These are phyloP conservation scores for Chlorociboria aeruginascens DNA, from an alignment of 495 filamentous ascomycete species.

Conservation along the genomic window DNA sequence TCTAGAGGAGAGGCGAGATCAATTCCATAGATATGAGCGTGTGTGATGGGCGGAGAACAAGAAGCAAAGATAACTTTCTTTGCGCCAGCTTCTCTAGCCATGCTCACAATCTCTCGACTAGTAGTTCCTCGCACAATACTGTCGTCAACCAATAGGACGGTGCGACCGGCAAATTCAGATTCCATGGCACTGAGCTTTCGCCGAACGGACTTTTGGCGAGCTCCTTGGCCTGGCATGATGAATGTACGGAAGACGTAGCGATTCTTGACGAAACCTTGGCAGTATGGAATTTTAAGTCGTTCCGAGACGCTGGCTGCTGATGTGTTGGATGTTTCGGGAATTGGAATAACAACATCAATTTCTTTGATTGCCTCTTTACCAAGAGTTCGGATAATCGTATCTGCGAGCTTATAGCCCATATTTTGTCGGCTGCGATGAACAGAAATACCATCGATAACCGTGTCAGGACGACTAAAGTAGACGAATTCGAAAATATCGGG, in stretches of 20 bases:
- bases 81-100: constrained; percentile 87
- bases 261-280: constrained; percentile 86
- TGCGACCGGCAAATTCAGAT: constrained; percentile 73
- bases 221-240: constrained; percentile 84
- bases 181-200: constrained; percentile 76
- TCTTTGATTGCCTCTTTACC: constrained; percentile 64
- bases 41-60: constrained; percentile 75
- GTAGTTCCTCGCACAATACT: constrained; percentile 92
- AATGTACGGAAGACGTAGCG: constrained; percentile 94
- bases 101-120: constrained; percentile 78
- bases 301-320: constrained; percentile 72
- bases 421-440: constrained; percentile 80
- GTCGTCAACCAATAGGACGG: constrained; percentile 83
- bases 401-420: constrained; percentile 83
- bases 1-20: constrained; percentile 74
- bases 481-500: constrained; percentile 93
- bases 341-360: constrained; percentile 86
- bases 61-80: constrained; percentile 83
- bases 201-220: constrained; percentile 67
- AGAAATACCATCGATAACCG: constrained; percentile 85
- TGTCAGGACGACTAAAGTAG: constrained; percentile 81
- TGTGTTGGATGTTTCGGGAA: constrained; percentile 78
- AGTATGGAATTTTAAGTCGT: constrained; percentile 66
- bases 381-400: constrained; percentile 61
- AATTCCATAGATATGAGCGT: constrained; percentile 66